Base-by-base conservation (phyloP, 2,329 filamentous ascomycete genomes). In the Emmonsia crescens region DNA sequence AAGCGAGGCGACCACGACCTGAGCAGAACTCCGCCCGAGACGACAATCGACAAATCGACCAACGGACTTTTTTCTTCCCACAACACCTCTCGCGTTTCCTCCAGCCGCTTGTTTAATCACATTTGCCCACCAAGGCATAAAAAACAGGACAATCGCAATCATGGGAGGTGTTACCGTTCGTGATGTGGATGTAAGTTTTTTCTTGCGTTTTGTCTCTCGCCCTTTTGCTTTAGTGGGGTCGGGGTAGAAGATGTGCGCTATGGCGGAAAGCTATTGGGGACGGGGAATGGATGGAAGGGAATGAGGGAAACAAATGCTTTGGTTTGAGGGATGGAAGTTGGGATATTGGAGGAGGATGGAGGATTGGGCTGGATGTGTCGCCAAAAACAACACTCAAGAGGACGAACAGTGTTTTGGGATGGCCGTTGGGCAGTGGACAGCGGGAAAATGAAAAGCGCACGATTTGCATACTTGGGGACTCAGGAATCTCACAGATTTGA, bases 81-180 rank as follows among this genome's bases (percentile, higher is more conserved):
- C 19, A n/a, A 24, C 52, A 56, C 69, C 68, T 73, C 69, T 68
- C 69, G 68, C 66, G 66, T 66, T 66, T 64, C 63, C 57, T 62
- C 65, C 68, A 65, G 65, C 68, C 67, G 68, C 68, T 69, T 68
- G 61, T 58, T 55, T 40, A 59, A 52, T 63, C 66, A 67, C 66
- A 68, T 66, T 66, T 68, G 60, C 44, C 29, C 57, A 8, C 31
- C 46, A 29, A 49, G 40, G 40, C 42, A 31, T 27, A 5, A 42
- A 59, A 69, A 64, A 40, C n/a, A 57, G 44, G 57, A 51, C 71
- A 73, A 70, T 73, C 79, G 80, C 79, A 79, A 85, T 78, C 75
- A 86, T 86, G 84, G 81, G 82, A 78, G 84, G 84, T 77, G 83
- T 86, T 76, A 81, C 79, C 73, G 84, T 86, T 78, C 83, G 83